A percentile compares a stretch with the other conserved stretches of the same genome.
phyloP scores from a whole-genome alignment of 2,329 filamentous ascomycete species.

The Hymenoscyphus albidus region DNA sequence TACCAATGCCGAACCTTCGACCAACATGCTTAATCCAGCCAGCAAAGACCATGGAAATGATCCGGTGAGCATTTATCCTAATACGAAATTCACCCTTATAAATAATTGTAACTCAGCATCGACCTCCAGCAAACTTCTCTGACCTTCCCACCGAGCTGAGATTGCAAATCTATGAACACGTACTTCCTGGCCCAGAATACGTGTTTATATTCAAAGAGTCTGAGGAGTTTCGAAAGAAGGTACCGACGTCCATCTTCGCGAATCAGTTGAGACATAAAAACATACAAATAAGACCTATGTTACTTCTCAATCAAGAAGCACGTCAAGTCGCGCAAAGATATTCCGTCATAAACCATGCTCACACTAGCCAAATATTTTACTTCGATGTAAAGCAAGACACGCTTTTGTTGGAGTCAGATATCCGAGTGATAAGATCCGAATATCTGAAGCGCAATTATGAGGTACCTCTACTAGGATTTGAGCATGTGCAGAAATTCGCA shows the following conservation, averaged over 20 bases:
- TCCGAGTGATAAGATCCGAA: not conserved
- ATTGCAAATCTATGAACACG: not conserved
- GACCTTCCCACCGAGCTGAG: not conserved
- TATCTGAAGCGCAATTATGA: too few species aligned
- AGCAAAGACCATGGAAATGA: too few species aligned
- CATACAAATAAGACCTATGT: not conserved
- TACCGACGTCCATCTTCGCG: too few species aligned
- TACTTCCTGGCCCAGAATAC: not conserved
- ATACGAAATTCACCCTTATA: too few species aligned
- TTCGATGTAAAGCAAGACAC: not conserved
- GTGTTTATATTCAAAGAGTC: not conserved
- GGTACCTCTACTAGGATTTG: not conserved
- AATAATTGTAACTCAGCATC: too few species aligned
- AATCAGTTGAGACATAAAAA: too few species aligned
- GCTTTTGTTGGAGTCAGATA: not conserved
- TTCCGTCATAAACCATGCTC: not conserved
- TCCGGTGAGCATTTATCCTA: too few species aligned
- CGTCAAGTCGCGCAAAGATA: not conserved
- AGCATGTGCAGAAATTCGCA: not conserved
- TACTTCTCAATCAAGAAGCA: not conserved
- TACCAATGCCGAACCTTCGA: too few species aligned
- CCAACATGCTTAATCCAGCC: too few species aligned
- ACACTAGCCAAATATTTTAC: not conserved
- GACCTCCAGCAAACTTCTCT: not conserved
- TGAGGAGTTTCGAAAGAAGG: too few species aligned